Evolutionary conservation across 2,329 filamentous ascomycete species (phyloP).

Genomic region (Didymosphaeria variabile): DNA sequence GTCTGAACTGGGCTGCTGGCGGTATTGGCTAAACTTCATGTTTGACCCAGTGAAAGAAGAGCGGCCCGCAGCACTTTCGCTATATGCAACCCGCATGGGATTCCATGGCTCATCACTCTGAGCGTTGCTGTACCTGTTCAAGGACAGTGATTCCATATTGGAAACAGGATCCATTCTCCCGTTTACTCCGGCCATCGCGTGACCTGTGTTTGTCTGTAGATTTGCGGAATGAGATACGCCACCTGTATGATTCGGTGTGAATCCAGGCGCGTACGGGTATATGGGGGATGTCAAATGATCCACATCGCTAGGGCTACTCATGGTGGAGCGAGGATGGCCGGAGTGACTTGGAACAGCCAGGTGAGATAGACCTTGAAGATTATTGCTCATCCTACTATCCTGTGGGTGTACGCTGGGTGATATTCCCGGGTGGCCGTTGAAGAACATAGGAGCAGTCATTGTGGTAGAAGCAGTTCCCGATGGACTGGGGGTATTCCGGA

Average conservation of each 20-base stretch:
- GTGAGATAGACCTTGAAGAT: slow-evolving; percentile 21
- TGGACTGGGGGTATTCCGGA: slow-evolving; percentile 31
- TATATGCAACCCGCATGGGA: slow-evolving; percentile 28
- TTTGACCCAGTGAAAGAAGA: slow-evolving; percentile 20
- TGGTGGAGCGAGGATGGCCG: slow-evolving; percentile 18
- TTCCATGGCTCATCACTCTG: slow-evolving; percentile 41
- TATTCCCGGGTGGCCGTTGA: slow-evolving; percentile 13
- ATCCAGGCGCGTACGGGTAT: neutral
- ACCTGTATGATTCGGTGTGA: neutral
- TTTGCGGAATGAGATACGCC: neutral
- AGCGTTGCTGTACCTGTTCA: slow-evolving; percentile 11
- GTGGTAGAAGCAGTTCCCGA: slow-evolving; percentile 24
- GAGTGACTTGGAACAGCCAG: slow-evolving; percentile 26
- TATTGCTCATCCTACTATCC: slow-evolving; percentile 18
- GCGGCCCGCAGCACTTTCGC: slow-evolving; percentile 9
- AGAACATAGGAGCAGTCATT: slow-evolving; percentile 20
- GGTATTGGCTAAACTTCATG: slow-evolving; percentile 28
- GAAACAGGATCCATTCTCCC: slow-evolving; percentile 3
- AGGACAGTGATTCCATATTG: slow-evolving; percentile 7
- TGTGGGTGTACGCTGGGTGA: slow-evolving; percentile 17
- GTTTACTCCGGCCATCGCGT: neutral
- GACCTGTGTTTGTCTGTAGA: neutral
- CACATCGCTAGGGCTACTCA: slow-evolving; percentile 16
- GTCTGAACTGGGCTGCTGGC: slow-evolving; percentile 33
- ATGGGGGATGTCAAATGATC: slow-evolving; percentile 4